Conservation (phyloP, 345 rosid genomes). For the Gossypium turneri region DNA sequence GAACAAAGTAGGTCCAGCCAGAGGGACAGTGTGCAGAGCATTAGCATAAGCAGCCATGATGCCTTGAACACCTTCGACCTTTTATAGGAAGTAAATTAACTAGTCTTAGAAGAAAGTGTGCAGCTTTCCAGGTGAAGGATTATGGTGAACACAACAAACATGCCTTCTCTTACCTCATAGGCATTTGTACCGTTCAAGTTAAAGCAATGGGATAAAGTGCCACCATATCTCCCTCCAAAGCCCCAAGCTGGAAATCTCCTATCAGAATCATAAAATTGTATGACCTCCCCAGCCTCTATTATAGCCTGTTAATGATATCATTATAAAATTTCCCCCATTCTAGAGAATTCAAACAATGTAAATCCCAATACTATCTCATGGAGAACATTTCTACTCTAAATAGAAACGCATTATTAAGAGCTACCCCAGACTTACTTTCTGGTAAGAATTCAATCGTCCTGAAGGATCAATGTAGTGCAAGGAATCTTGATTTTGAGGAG, state of each 20-base stretch:
- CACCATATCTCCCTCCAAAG: constrained; percentile 63
- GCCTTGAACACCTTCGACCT: constrained; percentile 88
- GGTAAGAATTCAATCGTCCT: constrained; percentile 76
- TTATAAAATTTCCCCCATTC: not conserved
- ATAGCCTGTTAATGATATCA: constrained; percentile 52
- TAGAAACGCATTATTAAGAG: not conserved
- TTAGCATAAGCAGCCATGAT: constrained; percentile 68
- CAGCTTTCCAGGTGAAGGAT: not conserved
- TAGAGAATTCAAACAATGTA: not conserved
- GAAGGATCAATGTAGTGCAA: constrained; percentile 83
- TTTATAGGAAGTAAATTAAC: constrained; percentile 5
- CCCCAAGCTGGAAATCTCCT: constrained; percentile 83
- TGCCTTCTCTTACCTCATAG: constrained; percentile 47
- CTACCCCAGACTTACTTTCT: constrained; percentile 38
- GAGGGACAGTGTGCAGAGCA: constrained; percentile 49
- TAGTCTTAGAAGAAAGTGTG: not conserved
- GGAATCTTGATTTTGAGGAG: constrained; percentile 59
- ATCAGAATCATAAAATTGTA: constrained; percentile 84
- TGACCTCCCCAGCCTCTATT: constrained; percentile 77
- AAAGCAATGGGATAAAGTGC: constrained; percentile 71
- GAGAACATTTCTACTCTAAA: constrained; percentile 8
- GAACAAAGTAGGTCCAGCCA: constrained; percentile 73
- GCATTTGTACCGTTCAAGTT: constrained; percentile 58
- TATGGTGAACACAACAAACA: not conserved
- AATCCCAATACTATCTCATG: not conserved